These are phyloP conservation scores for Yarrowia sp. DNA, from an alignment of 805 yeast species.

Conservation along the genomic window DNA sequence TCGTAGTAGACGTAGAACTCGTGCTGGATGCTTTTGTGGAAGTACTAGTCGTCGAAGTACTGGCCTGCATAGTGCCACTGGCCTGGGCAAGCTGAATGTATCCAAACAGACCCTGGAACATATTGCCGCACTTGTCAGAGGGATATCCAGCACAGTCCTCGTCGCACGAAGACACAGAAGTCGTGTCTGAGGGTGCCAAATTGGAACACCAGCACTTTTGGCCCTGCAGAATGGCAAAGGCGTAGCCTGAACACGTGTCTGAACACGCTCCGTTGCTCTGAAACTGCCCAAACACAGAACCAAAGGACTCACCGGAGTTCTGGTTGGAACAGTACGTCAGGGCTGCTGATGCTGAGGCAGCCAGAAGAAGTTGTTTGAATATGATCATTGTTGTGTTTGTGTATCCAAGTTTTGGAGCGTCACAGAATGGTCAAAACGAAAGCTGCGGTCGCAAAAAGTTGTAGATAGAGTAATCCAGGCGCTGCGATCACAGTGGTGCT, in stretches of 20 bases:
- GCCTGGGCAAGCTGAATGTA: constrained; percentile 47
- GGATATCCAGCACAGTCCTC: constrained; percentile 48
- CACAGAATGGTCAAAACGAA: too few relatives aligned
- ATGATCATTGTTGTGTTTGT: background rate
- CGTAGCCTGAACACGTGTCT: constrained; percentile 47
- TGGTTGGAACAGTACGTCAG: constrained; percentile 42
- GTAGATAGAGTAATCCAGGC: too few relatives aligned
- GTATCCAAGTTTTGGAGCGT: too few relatives aligned
- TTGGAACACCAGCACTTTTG: constrained; percentile 63
- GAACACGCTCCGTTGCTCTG: constrained; percentile 55
- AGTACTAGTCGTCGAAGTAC: background rate
- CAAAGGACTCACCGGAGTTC: constrained; percentile 41
- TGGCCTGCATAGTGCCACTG: constrained; percentile 35
- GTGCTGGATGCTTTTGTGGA: too few relatives aligned
- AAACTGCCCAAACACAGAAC: constrained; percentile 31
- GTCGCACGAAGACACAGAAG: constrained; percentile 37
- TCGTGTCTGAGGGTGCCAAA: constrained; percentile 47
- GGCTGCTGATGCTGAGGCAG: constrained; percentile 21
- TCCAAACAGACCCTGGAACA: constrained; percentile 49
- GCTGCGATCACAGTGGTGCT: too few relatives aligned
- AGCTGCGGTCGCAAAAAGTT: too few relatives aligned
- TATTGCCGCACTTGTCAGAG: constrained; percentile 46
- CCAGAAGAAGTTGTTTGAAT: background rate
- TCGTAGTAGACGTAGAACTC: constrained; percentile 3
- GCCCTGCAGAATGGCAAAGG: constrained; percentile 55